Evolutionary conservation across 2,329 filamentous ascomycete genomes (phyloP), one percentile per base, ranked within the genome.

Genomic region (Claviceps cyperi): DNA sequence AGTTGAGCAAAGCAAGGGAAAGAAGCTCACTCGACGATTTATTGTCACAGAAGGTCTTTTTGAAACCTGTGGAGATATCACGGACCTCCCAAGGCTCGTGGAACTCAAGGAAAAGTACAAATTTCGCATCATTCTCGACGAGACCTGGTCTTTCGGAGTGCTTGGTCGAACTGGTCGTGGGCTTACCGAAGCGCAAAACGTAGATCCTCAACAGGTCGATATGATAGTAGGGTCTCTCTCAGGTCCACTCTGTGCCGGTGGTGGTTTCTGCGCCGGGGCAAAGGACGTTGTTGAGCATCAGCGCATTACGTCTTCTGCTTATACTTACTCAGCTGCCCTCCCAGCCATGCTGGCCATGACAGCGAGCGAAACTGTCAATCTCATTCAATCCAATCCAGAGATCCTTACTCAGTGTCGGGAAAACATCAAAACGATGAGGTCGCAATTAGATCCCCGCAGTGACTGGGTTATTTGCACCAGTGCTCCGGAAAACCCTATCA

Each of bases 91-190:
- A 2, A 90, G 83, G 63, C 78, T 98, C 59, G 86, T 97, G 55
- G 91, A 95, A 64, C 75, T 98, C 58, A 96, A 96, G 69, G 81
- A 90, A 58, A 86, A 85, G 65, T 96, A 97, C 77, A 98, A 96
- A 71, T 98, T 97, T 73, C 88, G 92, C 59, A 79, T 98, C 51
- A 94, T 97, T 56, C 81, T 98, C 38, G 92, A 98, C 65, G 92
- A 98, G 72, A 95, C 90, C 1, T 94, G 87, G 84, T 96, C 90
- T 1, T 98, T 97, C 64, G 94, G 91, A 53, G 86, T 97, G 17
- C 77, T 98, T 5, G 92, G 92, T 46, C 79, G 89, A 54, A 95
- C 88, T 24, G 94, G 92, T 19, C 83, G 89, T 48, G 92, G 92
- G 52, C 75, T 97, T 39, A 97, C 92, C 0, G 94, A 98, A 70